Evolutionary conservation across 768 basidiomycete genomes (phyloP), one percentile per base, ranked within the genome.

Genomic region (Leucocoprinus birnbaumii): DNA sequence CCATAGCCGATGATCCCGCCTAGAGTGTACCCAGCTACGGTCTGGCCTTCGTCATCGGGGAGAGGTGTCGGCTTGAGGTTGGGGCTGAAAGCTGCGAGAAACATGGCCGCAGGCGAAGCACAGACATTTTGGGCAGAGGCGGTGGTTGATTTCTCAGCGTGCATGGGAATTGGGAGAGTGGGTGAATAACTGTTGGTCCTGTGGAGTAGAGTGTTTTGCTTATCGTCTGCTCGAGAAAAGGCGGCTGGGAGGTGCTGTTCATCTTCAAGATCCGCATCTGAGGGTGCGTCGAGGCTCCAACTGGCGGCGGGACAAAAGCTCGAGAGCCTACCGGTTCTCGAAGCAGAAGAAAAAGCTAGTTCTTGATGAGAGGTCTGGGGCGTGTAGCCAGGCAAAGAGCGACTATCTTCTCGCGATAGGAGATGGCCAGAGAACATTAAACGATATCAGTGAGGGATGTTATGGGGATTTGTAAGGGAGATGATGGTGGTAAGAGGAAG

Each of bases 1-100:
- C 94, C 94, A 57, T 81, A 76, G 22, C 89, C 94, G 11, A 96
- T 80, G 60, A 88, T 74, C 26, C 77, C 76, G 14, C 91, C 94
- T 0, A 97, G 78, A 6, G 78, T 81, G 65, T 93, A 95, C 9
- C 87, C 86, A 0, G 81, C 77, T 10, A 94, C 76, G 21, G 71
- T 63, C 50, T 86, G 75, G 2, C 89, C 89, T 62, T 88, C 86
- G 16, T 79, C 80, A 61, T 92, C 89, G 4, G 82, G 80, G 5
- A 75, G 68, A 4, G 65, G 65, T 1, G 71, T 58, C 2, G 69
- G 53, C 1, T 73, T 65, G 6, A 59, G n/a, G 0, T 62, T 58
- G 0, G 75, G 63, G 19, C 74, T 78, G 68, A 89, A 87, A 10
- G 82, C 73, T 13, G 88, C 80, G 26, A 91, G 73, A 61, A 91